Evolutionary conservation across 2,329 filamentous ascomycete genomes (phyloP).

Genomic region (Mycosphaerella arachidis): DNA sequence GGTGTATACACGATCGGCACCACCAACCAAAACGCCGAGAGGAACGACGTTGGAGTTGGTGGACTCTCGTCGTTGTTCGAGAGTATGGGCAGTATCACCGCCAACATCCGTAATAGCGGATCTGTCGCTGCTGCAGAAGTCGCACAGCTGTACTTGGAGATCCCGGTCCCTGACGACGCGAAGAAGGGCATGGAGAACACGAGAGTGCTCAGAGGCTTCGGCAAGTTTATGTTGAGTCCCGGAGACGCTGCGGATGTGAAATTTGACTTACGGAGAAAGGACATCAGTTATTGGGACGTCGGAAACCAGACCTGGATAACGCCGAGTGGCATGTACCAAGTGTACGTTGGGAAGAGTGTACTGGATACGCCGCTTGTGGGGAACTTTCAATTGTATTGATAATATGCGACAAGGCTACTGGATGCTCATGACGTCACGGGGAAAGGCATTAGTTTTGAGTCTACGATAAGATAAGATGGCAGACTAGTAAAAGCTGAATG

Average conservation of each 20-base stretch:
- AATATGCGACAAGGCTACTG: background rate
- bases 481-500: too few relatives aligned
- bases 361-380: slow-evolving; percentile 30
- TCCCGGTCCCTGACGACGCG: slow-evolving; percentile 36
- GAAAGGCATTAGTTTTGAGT: background rate
- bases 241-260: slow-evolving; percentile 31
- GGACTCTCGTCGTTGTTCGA: slow-evolving; percentile 43
- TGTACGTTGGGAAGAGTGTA: slow-evolving; percentile 45
- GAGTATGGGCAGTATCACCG: slow-evolving; percentile 46
- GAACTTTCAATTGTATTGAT: slow-evolving; percentile 16
- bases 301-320: slow-evolving; percentile 49
- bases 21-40: slow-evolving; percentile 25
- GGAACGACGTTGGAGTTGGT: slow-evolving; percentile 22
- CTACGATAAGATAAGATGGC: too few relatives aligned
- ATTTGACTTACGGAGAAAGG: slow-evolving; percentile 40
- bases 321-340: slow-evolving; percentile 39
- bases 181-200: slow-evolving; percentile 46
- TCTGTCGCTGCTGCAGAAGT: slow-evolving; percentile 48
- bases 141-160: slow-evolving; percentile 43
- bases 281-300: slow-evolving; percentile 50
- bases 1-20: slow-evolving; percentile 30
- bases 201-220: slow-evolving; percentile 31
- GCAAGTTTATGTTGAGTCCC: slow-evolving; percentile 29
- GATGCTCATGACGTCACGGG: background rate
- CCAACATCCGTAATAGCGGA: slow-evolving; percentile 51